These are phyloP conservation scores for Exophiala sideris DNA, from an alignment of 2,329 filamentous ascomycete genomes.

Conservation along the genomic window DNA sequence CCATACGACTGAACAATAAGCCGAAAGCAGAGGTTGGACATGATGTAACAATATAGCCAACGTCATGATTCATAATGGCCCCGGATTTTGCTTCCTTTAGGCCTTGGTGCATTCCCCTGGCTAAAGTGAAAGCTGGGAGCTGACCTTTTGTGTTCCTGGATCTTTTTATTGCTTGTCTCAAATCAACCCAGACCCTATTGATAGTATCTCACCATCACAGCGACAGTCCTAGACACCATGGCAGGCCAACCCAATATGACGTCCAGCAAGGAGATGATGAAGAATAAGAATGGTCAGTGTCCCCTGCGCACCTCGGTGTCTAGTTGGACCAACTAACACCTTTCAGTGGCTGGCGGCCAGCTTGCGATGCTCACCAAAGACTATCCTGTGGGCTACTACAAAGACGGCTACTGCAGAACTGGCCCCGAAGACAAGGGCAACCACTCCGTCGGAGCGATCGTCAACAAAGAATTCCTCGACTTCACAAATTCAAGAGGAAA, in stretches of 20 bases:
- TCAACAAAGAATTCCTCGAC: constrained; percentile 61
- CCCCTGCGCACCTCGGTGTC: background rate
- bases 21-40: background rate
- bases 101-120: too few relatives aligned
- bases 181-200: background rate
- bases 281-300: constrained; percentile 26
- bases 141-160: background rate
- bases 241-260: constrained; percentile 6
- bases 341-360: constrained; percentile 54
- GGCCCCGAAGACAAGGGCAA: constrained; percentile 56
- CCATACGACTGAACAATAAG: too few relatives aligned
- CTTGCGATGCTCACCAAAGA: constrained; percentile 55
- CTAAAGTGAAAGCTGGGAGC: too few relatives aligned
- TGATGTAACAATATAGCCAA: background rate
- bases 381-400: constrained; percentile 60
- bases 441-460: constrained; percentile 56
- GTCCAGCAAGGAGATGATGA: constrained; percentile 25
- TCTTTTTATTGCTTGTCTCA: background rate
- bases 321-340: background rate
- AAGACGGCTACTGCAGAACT: constrained; percentile 60
- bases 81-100: background rate
- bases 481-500: constrained; percentile 59
- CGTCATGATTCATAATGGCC: background rate
- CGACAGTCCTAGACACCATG: background rate
- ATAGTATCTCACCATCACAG: background rate